These are phyloP conservation scores for Basipetospora chlamydospora DNA, from an alignment of 2,329 filamentous ascomycete genomes.

Conservation along the genomic window DNA sequence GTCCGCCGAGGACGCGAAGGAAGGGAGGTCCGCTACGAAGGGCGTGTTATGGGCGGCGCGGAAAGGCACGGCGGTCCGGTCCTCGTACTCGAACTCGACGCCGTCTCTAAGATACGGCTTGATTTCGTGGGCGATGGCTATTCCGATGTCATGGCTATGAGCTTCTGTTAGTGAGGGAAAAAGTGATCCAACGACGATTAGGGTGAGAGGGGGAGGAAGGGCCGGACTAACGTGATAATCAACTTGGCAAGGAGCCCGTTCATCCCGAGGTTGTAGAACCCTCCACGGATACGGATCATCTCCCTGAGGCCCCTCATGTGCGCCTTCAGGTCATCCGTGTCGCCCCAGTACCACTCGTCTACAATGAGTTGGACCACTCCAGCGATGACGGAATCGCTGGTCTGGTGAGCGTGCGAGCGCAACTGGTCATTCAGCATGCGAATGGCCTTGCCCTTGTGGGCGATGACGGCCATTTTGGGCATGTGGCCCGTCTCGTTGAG, in stretches of 20 bases:
- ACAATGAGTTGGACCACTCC: conserved; percentile 33
- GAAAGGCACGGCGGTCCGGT: conserved; percentile 23
- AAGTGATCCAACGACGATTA: conserved; percentile 9
- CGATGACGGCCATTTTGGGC: conserved; percentile 25
- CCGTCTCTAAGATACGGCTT: conserved; percentile 23
- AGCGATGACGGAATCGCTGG: conserved; percentile 30
- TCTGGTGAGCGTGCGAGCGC: conserved; percentile 17
- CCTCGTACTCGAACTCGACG: conserved; percentile 24
- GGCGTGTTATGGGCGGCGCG: conserved; percentile 32
- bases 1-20: conserved; percentile 26
- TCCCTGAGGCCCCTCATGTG: conserved; percentile 31
- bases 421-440: conserved; percentile 33
- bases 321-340: conserved; percentile 25
- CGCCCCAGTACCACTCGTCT: conserved; percentile 41
- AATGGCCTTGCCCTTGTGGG: conserved; percentile 27
- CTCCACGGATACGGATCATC: conserved; percentile 32
- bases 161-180: neutral
- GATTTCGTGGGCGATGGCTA: conserved; percentile 32
- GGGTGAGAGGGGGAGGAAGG: no score
- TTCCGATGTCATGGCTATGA: conserved; percentile 28
- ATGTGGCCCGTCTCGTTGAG: conserved; percentile 33
- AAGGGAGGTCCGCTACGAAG: conserved; percentile 24
- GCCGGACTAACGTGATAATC: conserved; percentile 28
- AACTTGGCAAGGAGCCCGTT: conserved; percentile 32
- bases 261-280: conserved; percentile 28